These are phyloP conservation scores for Aspergillus intermedius DNA, from an alignment of 2,329 filamentous ascomycete genomes.

Conservation along the genomic window DNA sequence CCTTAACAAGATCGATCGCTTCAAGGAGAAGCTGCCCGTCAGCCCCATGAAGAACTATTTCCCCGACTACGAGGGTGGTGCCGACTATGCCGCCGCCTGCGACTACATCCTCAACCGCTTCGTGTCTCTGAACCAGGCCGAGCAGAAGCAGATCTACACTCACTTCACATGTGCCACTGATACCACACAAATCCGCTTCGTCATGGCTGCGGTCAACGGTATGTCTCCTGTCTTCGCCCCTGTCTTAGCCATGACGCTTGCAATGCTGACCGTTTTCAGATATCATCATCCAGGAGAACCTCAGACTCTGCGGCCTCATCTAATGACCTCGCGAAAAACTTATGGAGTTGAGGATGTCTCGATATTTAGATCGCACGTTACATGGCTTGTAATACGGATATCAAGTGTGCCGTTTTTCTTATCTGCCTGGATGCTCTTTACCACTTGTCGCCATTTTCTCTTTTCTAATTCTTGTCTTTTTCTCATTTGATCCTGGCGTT, in stretches of 20 bases:
- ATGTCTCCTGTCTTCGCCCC: conserved; percentile 33
- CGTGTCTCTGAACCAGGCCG: conserved; percentile 95
- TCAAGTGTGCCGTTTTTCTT: conserved; percentile 9
- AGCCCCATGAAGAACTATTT: conserved; percentile 72
- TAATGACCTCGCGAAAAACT: conserved; percentile 45
- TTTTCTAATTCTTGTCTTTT: conserved; percentile 20
- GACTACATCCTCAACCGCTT: conserved; percentile 99
- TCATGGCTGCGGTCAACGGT: conserved; percentile 99
- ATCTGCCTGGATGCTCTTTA: conserved; percentile 12
- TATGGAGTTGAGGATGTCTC: conserved; percentile 20
- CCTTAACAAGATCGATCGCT: conserved; percentile 69
- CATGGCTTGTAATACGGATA: conserved; percentile 25
- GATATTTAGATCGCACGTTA: conserved; percentile 27
- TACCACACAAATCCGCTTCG: conserved; percentile 97
- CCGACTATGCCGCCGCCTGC: conserved; percentile 91
- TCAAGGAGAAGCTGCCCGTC: conserved; percentile 67
- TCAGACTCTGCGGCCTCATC: conserved; percentile 93
- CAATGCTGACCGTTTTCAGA: conserved; percentile 51
- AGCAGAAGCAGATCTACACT: conserved; percentile 99
- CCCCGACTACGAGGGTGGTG: conserved; percentile 77
- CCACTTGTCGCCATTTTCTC: conserved; percentile 3
- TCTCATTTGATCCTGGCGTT: conserved; percentile 28
- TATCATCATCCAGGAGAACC: conserved; percentile 99
- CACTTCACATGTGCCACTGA: conserved; percentile 99
- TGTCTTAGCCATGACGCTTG: not conserved